Evolutionary conservation across 2,329 filamentous ascomycete genomes (phyloP).

Genomic region (Penicillium frequentans): DNA sequence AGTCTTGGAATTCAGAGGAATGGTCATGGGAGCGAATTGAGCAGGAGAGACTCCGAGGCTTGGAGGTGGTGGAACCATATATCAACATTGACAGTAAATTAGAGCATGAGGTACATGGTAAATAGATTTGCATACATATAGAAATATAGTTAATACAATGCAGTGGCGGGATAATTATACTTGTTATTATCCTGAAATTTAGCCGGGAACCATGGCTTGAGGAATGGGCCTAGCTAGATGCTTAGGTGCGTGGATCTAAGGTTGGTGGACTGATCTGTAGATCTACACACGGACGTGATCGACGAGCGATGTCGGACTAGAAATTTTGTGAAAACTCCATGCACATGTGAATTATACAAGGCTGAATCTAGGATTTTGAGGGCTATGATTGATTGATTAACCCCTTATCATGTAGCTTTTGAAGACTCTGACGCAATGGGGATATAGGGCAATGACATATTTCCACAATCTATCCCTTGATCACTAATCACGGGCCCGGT

Average conservation of each 20-base stretch:
- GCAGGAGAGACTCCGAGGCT: conserved; percentile 54
- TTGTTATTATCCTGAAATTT: neutral
- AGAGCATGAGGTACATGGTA: conserved; percentile 44
- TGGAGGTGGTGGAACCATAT: conserved; percentile 58
- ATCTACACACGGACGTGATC: neutral
- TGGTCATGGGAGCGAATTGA: conserved; percentile 65
- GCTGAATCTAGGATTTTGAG: neutral
- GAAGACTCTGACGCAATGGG: neutral
- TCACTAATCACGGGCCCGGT: conserved; percentile 11
- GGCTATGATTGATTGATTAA: neutral
- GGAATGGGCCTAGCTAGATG: neutral
- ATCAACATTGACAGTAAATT: conserved; percentile 52
- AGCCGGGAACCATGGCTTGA: neutral
- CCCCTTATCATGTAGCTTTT: neutral
- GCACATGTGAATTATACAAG: neutral
- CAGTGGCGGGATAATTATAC: neutral
- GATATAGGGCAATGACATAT: neutral
- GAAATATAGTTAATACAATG: neutral
- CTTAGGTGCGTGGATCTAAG: neutral
- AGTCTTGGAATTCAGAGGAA: conserved; percentile 38
- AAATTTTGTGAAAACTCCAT: neutral
- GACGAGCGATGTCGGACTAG: neutral
- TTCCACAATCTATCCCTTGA: conserved; percentile 2
- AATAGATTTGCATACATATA: neutral
- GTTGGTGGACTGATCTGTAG: neutral